Evolutionary conservation across 1,284 basidiomycete species (phyloP).

Genomic region (Moniliophthora roreri): DNA sequence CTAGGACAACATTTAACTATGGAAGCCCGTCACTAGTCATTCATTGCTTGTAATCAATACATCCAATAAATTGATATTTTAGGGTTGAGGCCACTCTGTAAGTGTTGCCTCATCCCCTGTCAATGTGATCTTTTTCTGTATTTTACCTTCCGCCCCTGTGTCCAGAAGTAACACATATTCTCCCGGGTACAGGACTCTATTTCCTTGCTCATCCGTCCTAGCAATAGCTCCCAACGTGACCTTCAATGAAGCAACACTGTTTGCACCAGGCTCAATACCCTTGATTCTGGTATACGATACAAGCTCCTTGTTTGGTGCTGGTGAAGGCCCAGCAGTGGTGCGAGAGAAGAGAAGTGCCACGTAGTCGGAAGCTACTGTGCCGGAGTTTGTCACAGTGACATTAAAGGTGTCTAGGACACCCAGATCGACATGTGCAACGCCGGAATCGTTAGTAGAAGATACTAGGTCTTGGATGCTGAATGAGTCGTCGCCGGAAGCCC

Average conservation of each 20-base stretch:
- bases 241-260: slow-evolving; percentile 35
- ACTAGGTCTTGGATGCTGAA: slow-evolving; percentile 44
- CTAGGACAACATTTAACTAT: too few species aligned
- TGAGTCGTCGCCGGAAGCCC: slow-evolving; percentile 25
- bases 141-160: slow-evolving; percentile 24
- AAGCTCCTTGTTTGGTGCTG: slow-evolving; percentile 52
- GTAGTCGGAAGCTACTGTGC: slow-evolving; percentile 51
- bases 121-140: slow-evolving; percentile 32
- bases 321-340: slow-evolving; percentile 46
- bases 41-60: too few species aligned
- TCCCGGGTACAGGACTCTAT: slow-evolving; percentile 47
- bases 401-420: slow-evolving; percentile 47
- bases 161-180: slow-evolving; percentile 47
- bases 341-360: slow-evolving; percentile 53
- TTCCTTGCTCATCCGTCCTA: slow-evolving; percentile 46
- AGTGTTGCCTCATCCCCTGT: slow-evolving; percentile 41
- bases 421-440: slow-evolving; percentile 37
- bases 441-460: slow-evolving; percentile 18
- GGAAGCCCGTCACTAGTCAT: too few species aligned
- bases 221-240: slow-evolving; percentile 52
- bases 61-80: too few species aligned
- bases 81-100: slow-evolving; percentile 35
- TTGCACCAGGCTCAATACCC: slow-evolving; percentile 34
- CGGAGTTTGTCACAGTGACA: slow-evolving; percentile 48
- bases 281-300: slow-evolving; percentile 50